Percentiles rank a stretch among this genome's conserved stretches.
Evolutionary conservation across 1,284 basidiomycete species (phyloP).

Genomic region (Sparassis latifolia): DNA sequence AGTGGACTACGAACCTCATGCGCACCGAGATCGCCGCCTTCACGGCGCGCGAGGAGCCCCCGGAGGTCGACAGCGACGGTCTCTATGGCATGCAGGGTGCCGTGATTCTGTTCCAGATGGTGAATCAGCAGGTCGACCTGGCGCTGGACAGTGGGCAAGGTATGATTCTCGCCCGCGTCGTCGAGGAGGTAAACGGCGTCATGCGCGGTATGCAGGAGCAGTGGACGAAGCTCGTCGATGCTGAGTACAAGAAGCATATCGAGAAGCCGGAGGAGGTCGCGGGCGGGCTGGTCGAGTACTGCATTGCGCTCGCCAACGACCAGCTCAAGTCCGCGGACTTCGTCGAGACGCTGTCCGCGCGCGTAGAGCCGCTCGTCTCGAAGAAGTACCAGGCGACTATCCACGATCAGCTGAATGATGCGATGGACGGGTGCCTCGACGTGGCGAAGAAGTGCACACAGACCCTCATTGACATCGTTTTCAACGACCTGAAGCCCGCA

Average conservation of each 20-base stretch:
- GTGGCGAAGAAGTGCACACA: slow-evolving; percentile 97
- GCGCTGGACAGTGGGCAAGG: slow-evolving; percentile 96
- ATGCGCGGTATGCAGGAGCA: slow-evolving; percentile 89
- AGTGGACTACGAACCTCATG: slow-evolving; percentile 95
- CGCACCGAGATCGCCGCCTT: slow-evolving; percentile 87
- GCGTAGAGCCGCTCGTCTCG: slow-evolving; percentile 88
- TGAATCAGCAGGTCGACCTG: slow-evolving; percentile 95
- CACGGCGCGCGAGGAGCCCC: slow-evolving; percentile 75
- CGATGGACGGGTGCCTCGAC: slow-evolving; percentile 97
- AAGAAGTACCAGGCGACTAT: slow-evolving; percentile 88
- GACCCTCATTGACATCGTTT: slow-evolving; percentile 89
- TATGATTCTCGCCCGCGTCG: slow-evolving; percentile 85
- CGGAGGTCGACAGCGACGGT: slow-evolving; percentile 85
- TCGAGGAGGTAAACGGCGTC: slow-evolving; percentile 83
- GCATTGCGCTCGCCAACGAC: slow-evolving; percentile 97
- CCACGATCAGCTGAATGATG: slow-evolving; percentile 85
- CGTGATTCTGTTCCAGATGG: slow-evolving; percentile 95
- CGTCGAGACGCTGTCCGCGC: slow-evolving; percentile 78
- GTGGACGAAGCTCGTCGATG: slow-evolving; percentile 82
- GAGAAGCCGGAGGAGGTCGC: slow-evolving; percentile 88
- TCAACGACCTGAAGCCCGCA: slow-evolving; percentile 91
- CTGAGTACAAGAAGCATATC: slow-evolving; percentile 82
- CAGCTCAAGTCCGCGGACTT: slow-evolving; percentile 96
- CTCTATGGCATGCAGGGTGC: slow-evolving; percentile 90
- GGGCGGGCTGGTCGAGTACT: slow-evolving; percentile 91